A percentile compares a stretch with the other conserved stretches of the same genome.
These are phyloP conservation scores for Scedosporium apiospermum DNA, from an alignment of 2,329 filamentous ascomycete species.

Conservation along the genomic window DNA sequence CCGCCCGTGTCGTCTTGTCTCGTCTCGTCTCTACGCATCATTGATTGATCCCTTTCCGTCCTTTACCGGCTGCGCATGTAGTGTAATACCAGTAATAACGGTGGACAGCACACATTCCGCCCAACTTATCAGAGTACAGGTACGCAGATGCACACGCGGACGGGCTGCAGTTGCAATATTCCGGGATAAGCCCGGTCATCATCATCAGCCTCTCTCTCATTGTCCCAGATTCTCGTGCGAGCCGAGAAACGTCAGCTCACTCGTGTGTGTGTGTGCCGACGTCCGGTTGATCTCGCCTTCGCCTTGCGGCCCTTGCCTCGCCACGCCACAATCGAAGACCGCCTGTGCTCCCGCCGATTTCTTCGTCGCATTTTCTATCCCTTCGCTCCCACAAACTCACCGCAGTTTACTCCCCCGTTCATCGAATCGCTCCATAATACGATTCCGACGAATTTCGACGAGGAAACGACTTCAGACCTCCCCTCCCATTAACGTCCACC, in stretches of 20 bases:
- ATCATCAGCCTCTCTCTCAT: background rate
- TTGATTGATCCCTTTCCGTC: background rate
- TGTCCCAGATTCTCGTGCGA: background rate
- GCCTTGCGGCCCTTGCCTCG: background rate
- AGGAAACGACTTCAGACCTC: background rate
- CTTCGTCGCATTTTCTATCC: background rate
- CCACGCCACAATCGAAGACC: background rate
- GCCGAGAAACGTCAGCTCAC: background rate
- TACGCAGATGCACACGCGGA: background rate
- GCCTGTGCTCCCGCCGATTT: background rate
- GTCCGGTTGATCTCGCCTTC: background rate
- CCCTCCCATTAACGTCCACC: background rate
- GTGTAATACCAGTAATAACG: too few species aligned
- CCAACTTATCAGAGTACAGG: background rate
- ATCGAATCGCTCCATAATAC: background rate
- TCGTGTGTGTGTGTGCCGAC: background rate
- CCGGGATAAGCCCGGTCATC: background rate
- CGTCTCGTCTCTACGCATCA: background rate
- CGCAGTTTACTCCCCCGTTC: background rate
- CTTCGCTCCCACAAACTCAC: background rate
- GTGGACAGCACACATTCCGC: background rate
- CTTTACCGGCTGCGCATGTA: too few species aligned
- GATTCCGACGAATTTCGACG: background rate
- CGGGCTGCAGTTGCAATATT: background rate
- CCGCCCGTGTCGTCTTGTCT: background rate